Conservation (phyloP, 2,329 filamentous ascomycete genomes). For the Colletotrichum somersetense region DNA sequence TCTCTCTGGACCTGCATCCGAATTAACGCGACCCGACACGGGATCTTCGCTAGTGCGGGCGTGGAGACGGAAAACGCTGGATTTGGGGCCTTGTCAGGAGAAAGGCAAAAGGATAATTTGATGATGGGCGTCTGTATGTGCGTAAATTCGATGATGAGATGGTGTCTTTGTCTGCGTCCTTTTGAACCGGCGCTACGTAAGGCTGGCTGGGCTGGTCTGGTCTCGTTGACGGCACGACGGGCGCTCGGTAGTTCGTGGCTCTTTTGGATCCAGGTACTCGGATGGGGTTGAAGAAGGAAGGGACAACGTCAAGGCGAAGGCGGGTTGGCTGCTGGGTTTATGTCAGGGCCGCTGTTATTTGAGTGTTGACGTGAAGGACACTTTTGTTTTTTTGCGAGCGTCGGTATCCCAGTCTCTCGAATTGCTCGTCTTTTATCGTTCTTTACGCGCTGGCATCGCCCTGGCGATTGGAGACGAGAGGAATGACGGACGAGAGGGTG, state of each 20-base stretch:
- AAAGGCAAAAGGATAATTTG: constrained; percentile 1
- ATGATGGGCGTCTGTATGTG: constrained; percentile 14
- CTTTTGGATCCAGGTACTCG: constrained; percentile 25
- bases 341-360: constrained; percentile 24
- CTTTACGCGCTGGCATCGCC: constrained; percentile 29
- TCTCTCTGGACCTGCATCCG: constrained; percentile 44
- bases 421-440: constrained; percentile 3
- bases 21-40: constrained; percentile 41
- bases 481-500: constrained; percentile 7
- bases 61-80: constrained; percentile 40
- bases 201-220: constrained; percentile 27
- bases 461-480: constrained; percentile 18
- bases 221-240: constrained; percentile 21
- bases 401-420: constrained; percentile 9
- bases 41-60: constrained; percentile 46
- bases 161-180: constrained; percentile 24
- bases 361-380: not conserved
- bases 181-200: constrained; percentile 12
- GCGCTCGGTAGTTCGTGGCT: constrained; percentile 24
- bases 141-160: not conserved
- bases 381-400: not conserved
- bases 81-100: constrained; percentile 27
- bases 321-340: constrained; percentile 7
- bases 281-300: constrained; percentile 31
- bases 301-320: constrained; percentile 17